phyloP scores from a whole-genome alignment of 768 basidiomycete species.

The Mrakia hoshinonis region DNA sequence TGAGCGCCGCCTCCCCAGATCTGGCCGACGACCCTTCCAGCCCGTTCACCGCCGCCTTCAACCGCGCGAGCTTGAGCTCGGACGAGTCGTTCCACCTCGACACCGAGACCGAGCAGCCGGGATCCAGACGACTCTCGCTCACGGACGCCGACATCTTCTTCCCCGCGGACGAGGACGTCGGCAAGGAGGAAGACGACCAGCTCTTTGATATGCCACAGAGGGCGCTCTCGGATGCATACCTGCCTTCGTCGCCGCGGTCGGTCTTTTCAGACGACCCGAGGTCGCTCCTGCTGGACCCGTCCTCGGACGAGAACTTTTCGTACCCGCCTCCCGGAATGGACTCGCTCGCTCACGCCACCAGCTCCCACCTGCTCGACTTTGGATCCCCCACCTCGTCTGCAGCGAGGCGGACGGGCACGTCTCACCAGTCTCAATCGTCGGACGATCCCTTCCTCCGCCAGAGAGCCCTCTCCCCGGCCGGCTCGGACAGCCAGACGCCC shows the following conservation, averaged over 20 bases:
- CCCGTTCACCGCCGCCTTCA: slow-evolving; percentile 20
- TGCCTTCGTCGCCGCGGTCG: slow-evolving; percentile 23
- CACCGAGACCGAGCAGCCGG: slow-evolving; percentile 1
- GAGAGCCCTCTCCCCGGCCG: not conserved
- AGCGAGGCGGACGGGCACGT: not conserved
- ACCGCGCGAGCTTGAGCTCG: slow-evolving; percentile 3
- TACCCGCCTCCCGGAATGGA: slow-evolving; percentile 22
- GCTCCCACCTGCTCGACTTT: slow-evolving; percentile 9
- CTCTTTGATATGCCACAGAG: slow-evolving; percentile 1
- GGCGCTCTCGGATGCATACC: slow-evolving; percentile 6
- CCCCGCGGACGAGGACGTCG: not conserved
- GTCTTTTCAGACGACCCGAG: slow-evolving; percentile 27
- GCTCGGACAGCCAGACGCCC: not conserved
- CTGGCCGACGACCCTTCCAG: slow-evolving; percentile 9
- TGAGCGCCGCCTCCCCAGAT: slow-evolving; percentile 34
- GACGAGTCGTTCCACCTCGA: slow-evolving; percentile 11
- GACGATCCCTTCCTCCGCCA: slow-evolving; percentile 13
- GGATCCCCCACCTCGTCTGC: not conserved
- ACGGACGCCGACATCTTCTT: slow-evolving; percentile 15
- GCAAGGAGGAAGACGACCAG: slow-evolving; percentile 2
- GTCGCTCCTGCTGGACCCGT: slow-evolving; percentile 24
- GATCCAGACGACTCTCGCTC: not conserved
- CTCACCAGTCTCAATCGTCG: not conserved
- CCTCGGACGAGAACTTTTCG: slow-evolving; percentile 18
- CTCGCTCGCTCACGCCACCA: not conserved